These are phyloP conservation scores for Fraxinus xanthoxyloides DNA, from an alignment of 305 asterid species.

Conservation along the genomic window DNA sequence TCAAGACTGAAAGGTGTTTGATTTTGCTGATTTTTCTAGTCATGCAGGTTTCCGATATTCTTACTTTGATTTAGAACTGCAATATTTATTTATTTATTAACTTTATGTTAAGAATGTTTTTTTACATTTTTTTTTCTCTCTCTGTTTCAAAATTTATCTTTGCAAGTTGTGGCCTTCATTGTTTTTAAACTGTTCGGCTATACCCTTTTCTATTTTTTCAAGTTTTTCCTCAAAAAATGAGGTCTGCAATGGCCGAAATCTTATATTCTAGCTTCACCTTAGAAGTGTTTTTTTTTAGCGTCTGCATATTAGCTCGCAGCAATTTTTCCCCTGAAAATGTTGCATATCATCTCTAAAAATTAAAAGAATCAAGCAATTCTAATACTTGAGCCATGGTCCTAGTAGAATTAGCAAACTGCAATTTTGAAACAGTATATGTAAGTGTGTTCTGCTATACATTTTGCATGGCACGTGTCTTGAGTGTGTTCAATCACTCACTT, in stretches of 20 bases:
- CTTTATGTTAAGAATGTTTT: background rate
- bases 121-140: background rate
- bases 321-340: background rate
- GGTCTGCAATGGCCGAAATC: background rate
- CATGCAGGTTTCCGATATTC: background rate
- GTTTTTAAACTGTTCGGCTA: background rate
- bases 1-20: background rate
- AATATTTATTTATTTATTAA: background rate
- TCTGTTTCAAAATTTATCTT: background rate
- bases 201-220: background rate
- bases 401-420: background rate
- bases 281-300: background rate
- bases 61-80: background rate
- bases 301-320: background rate
- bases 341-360: background rate
- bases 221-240: background rate
- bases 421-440: background rate
- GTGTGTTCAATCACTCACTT: background rate
- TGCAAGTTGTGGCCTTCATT: background rate
- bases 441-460: background rate
- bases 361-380: background rate
- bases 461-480: background rate
- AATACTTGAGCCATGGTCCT: background rate
- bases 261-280: background rate
- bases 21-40: slow-evolving; percentile 1